These are phyloP conservation scores for Fusarium proliferatum DNA, from an alignment of 2,329 filamentous ascomycete species.

Conservation along the genomic window DNA sequence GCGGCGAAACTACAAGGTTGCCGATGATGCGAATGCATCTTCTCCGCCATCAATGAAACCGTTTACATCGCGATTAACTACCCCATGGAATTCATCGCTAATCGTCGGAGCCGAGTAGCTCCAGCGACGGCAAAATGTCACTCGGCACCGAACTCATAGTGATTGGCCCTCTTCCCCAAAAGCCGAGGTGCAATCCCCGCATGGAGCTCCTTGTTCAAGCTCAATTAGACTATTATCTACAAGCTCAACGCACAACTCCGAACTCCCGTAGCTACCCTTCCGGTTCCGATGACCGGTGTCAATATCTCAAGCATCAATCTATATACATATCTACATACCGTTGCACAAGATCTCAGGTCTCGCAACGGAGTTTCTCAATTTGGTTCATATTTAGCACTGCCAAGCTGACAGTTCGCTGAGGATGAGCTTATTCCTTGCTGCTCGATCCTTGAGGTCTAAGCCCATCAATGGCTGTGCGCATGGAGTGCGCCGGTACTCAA, in stretches of 20 bases:
- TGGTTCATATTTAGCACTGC: background rate
- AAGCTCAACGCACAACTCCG: slow-evolving; percentile 7
- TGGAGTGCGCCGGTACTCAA: slow-evolving; percentile 47
- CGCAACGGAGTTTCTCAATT: background rate
- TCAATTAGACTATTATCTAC: background rate
- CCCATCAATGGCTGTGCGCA: slow-evolving; percentile 33
- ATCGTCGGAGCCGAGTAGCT: slow-evolving; percentile 26
- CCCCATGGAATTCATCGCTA: background rate
- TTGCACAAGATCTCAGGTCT: background rate
- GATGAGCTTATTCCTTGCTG: slow-evolving; percentile 35
- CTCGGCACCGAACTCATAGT: slow-evolving; percentile 31
- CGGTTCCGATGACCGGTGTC: slow-evolving; percentile 32
- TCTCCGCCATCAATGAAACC: background rate
- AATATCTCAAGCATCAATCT: background rate
- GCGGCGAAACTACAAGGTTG: slow-evolving; percentile 14
- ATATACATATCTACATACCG: background rate
- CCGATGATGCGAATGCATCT: slow-evolving; percentile 7
- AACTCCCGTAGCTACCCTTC: slow-evolving; percentile 9
- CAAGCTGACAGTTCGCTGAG: background rate
- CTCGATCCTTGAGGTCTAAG: slow-evolving; percentile 33
- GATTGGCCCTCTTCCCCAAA: slow-evolving; percentile 10
- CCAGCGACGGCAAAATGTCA: slow-evolving; percentile 17
- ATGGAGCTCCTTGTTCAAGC: slow-evolving; percentile 15
- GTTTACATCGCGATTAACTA: background rate
- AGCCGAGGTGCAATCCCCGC: slow-evolving; percentile 31